Evolutionary conservation across 257 asterid species (phyloP).

Genomic region (Solanum chilense): DNA sequence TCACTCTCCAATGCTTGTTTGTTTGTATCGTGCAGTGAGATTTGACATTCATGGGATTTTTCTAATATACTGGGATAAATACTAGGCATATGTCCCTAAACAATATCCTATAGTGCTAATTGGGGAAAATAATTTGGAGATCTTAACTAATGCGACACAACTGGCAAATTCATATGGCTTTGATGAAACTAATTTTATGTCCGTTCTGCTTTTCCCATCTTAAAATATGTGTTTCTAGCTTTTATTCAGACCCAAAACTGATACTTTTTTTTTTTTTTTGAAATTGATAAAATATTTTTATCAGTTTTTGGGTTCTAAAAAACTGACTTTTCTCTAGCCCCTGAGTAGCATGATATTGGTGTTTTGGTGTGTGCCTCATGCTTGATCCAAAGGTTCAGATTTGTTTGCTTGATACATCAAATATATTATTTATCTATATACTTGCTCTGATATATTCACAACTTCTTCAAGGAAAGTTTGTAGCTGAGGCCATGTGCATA

Average conservation of each 20-base stretch:
- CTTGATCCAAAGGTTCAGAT: conserved; percentile 85
- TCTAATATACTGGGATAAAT: conserved; percentile 54
- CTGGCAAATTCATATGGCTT: conserved; percentile 79
- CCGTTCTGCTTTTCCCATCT: conserved; percentile 11
- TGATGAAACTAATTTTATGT: conserved; percentile 92
- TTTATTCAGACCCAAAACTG: conserved; percentile 6
- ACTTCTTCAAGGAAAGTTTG: conserved; percentile 75
- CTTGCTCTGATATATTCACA: conserved; percentile 24
- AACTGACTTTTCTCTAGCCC: conserved; percentile 45
- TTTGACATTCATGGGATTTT: conserved; percentile 11
- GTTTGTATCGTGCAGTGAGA: background rate
- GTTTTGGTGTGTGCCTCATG: conserved; percentile 91
- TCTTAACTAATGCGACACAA: conserved; percentile 71
- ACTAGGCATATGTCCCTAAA: conserved; percentile 73
- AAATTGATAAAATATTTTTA: no score
- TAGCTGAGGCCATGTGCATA: conserved; percentile 90
- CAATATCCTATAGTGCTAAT: conserved; percentile 92
- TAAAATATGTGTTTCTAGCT: background rate
- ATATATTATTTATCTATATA: background rate
- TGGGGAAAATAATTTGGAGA: conserved; percentile 82
- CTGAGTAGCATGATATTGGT: conserved; percentile 94
- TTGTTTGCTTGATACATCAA: background rate
- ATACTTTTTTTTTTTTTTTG: background rate
- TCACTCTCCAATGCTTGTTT: background rate
- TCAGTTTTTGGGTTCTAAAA: background rate